Base-by-base conservation (phyloP, 2,329 filamentous ascomycete genomes). In the Fusarium anguioides region DNA sequence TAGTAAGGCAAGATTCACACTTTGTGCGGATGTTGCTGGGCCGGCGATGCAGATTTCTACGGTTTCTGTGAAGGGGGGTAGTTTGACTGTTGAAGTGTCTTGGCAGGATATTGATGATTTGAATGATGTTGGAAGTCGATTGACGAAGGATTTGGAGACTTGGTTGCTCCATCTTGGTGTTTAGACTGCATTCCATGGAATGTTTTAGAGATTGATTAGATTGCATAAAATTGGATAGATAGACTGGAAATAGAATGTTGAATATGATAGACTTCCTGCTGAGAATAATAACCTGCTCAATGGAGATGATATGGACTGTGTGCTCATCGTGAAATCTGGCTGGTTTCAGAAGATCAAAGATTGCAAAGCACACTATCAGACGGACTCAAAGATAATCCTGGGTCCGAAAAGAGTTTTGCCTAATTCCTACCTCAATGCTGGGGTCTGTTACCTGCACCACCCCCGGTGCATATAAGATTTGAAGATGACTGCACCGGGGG, bases 61-160 rank as follows among this genome's bases (percentile, higher is more conserved):
- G 20, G 24, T 35, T 3, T 61, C 56, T 0, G 47, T 41, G 0
- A 61, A 37, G 17, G 47, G 18, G 3, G 47, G 47, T 0, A 18
- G 45, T 5, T 17, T 61, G 10, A 24, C 27, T 4, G n/a, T 55
- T 12, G 58, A 61, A 12, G 0, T 61, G 1, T 46, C 55, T 0
- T 61, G 58, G 58, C 58, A 61, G n/a, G 58, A 18, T 3, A 26
- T 61, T 20, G 24, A 39, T 1, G 56, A 55, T 4, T 20, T 61
- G 6, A 23, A 46, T 20, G 24, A 29, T 1, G 40, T 37, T 15
- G 35, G 40, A 2, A 11, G n/a, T 4, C 39, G 27, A 3, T 11
- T 61, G 2, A 18, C 14, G 0, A n/a, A 17, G 1, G 39, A 53
- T 1, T 3, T 60, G 1, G 15, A 24, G n/a, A 17, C 18, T 24